A percentile compares a stretch with the other conserved stretches of the same genome.
phyloP scores from a whole-genome alignment of 345 rosid species.

The Dipteronia sinensis region DNA sequence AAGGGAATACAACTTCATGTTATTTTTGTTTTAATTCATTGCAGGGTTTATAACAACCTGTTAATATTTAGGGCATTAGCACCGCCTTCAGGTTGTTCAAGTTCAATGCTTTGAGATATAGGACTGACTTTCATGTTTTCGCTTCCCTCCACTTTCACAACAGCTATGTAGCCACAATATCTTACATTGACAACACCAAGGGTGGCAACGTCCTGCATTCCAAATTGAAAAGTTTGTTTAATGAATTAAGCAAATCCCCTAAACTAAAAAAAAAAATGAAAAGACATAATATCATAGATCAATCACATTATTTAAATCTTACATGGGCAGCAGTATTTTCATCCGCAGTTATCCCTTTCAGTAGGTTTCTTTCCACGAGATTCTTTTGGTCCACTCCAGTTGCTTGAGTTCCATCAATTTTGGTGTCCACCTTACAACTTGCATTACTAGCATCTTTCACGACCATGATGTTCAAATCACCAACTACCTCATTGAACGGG shows the following conservation, averaged over 20 bases:
- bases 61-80: conserved; percentile 95
- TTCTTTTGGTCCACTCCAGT: conserved; percentile 59
- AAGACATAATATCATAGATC: conserved; percentile 16
- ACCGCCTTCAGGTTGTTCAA: conserved; percentile 97
- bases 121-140: conserved; percentile 49
- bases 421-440: conserved; percentile 83
- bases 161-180: conserved; percentile 81
- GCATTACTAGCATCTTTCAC: conserved; percentile 69
- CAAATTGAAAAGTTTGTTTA: conserved; percentile 25
- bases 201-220: conserved; percentile 75
- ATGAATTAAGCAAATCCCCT: not conserved
- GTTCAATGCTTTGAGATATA: conserved; percentile 61
- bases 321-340: conserved; percentile 97
- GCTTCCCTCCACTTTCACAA: conserved; percentile 68
- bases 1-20: not conserved
- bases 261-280: conserved; percentile 3
- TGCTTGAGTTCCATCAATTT: conserved; percentile 83
- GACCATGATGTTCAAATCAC: conserved; percentile 67
- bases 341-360: conserved; percentile 97
- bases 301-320: conserved; percentile 38
- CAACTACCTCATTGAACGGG: conserved; percentile 60
- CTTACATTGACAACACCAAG: conserved; percentile 81
- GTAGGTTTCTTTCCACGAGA: conserved; percentile 73
- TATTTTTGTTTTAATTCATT: not conserved
- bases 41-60: conserved; percentile 53